phyloP scores from a whole-genome alignment of 2,329 filamentous ascomycete species.

The Colletotrichum theobromicola region DNA sequence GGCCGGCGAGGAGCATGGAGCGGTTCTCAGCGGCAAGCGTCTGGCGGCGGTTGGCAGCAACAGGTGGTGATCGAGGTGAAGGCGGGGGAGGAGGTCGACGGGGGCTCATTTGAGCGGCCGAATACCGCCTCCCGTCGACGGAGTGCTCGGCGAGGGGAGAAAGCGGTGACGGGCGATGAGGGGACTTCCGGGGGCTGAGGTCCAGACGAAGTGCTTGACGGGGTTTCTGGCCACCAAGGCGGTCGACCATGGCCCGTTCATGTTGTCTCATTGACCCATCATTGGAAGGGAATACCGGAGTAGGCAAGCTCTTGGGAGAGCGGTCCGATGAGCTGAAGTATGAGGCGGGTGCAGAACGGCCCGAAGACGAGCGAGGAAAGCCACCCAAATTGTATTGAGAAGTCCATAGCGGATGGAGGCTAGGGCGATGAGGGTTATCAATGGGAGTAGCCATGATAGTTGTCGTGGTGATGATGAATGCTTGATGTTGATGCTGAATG shows the following conservation, averaged over 20 bases:
- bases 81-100: slow-evolving; percentile 15
- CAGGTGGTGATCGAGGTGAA: slow-evolving; percentile 20
- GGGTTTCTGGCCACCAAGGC: slow-evolving; percentile 31
- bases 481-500: neutral
- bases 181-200: slow-evolving; percentile 6
- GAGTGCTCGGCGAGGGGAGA: slow-evolving; percentile 14
- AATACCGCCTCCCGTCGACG: neutral
- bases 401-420: slow-evolving; percentile 38
- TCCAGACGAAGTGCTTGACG: slow-evolving; percentile 22
- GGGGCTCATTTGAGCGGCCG: slow-evolving; percentile 10
- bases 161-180: slow-evolving; percentile 10
- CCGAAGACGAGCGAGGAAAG: slow-evolving; percentile 20
- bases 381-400: slow-evolving; percentile 29
- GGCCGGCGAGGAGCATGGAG: slow-evolving; percentile 33
- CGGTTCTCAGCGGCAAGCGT: slow-evolving; percentile 34
- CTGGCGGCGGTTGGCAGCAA: slow-evolving; percentile 22
- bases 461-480: neutral
- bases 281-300: slow-evolving; percentile 37
- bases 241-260: slow-evolving; percentile 38
- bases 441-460: slow-evolving; percentile 20
- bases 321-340: slow-evolving; percentile 28
- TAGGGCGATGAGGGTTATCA: slow-evolving; percentile 12
- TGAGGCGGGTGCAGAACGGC: slow-evolving; percentile 11
- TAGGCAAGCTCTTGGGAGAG: slow-evolving; percentile 36
- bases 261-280: slow-evolving; percentile 40